These are phyloP conservation scores for Erysimum cheiri DNA, from an alignment of 441 rosid species.

Conservation along the genomic window DNA sequence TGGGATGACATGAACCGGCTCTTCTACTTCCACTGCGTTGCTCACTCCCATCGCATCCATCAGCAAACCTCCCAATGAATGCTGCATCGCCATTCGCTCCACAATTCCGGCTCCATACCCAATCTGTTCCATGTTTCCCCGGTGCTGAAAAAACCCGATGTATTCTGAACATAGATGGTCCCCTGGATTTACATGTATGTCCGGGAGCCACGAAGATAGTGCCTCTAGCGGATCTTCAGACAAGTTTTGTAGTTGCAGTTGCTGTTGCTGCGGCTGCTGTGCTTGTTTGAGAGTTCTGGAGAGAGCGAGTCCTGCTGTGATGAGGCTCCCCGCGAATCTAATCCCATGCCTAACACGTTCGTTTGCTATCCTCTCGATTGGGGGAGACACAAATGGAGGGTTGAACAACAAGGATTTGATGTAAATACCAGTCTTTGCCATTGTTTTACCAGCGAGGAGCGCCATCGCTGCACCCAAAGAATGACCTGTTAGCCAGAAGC, in stretches of 20 bases:
- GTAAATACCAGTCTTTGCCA: constrained; percentile 68
- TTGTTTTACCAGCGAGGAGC: constrained; percentile 77
- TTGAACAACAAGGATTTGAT: constrained; percentile 75
- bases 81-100: constrained; percentile 73
- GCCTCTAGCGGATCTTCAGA: constrained; percentile 56
- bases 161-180: constrained; percentile 85
- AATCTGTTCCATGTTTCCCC: constrained; percentile 83
- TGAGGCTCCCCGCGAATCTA: constrained; percentile 72
- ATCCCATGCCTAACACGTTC: constrained; percentile 69
- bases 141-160: constrained; percentile 84
- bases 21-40: constrained; percentile 59
- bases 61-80: constrained; percentile 72
- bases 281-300: constrained; percentile 57
- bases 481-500: constrained; percentile 92
- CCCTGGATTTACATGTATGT: constrained; percentile 64
- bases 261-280: constrained; percentile 39
- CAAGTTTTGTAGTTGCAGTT: constrained; percentile 34
- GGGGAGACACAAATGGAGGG: constrained; percentile 85
- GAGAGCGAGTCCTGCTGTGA: constrained; percentile 84
- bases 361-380: constrained; percentile 74
- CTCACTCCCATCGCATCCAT: constrained; percentile 70
- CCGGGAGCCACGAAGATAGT: constrained; percentile 73
- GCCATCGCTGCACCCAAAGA: constrained; percentile 92
- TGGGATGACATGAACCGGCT: constrained; percentile 81
- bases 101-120: constrained; percentile 72